Evolutionary conservation across 2,329 filamentous ascomycete genomes (phyloP), one percentile per base, ranked within the genome.

Genomic region (Ophiostoma sp.): DNA sequence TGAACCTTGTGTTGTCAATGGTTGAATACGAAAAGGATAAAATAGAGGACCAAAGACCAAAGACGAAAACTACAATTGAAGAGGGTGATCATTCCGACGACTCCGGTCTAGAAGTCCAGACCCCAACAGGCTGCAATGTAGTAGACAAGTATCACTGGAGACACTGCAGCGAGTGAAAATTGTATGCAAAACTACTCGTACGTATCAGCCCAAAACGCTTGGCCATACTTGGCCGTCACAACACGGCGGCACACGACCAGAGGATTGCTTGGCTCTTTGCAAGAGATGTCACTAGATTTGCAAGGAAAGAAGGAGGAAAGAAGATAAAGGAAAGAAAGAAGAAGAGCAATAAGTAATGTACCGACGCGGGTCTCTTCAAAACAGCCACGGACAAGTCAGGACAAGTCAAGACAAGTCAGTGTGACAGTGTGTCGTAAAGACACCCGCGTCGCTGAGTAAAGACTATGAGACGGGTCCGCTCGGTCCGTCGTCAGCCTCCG

Each of bases 381-480:
- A 14, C 27, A 38, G 12, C 40, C 36, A 62, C 55, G 5, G 12
- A 40, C 36, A 27, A 27, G 27, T 27, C 27, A 27, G 2, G 27
- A 27, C 27, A 27, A 27, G 27, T 27, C 27, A 27, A 2, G 27
- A 27, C 27, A 27, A 27, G 27, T 27, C 27, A 27, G 27, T 1
- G 27, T 27, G 55, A 40, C 27, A 40, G 27, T 11, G 16, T 14
- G 36, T 6, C 40, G 55, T 36, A 18, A 11, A 62, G 12, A 7
- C 63, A 27, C 18, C 9, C 63, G 63, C 41, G n/a, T 14, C 42
- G 63, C 63, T 14, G 63, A 47, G 41, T 18, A 64, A 64, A 64
- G 55, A 62, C 55, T 40, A 62, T 40, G 36, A 62, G 55, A 40
- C 38, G 60, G 60, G 60, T 63, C 60, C 60, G 55, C 55, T 27